phyloP scores from a whole-genome alignment of 2,329 filamentous ascomycete species.

The Trichoderma pleuroti region DNA sequence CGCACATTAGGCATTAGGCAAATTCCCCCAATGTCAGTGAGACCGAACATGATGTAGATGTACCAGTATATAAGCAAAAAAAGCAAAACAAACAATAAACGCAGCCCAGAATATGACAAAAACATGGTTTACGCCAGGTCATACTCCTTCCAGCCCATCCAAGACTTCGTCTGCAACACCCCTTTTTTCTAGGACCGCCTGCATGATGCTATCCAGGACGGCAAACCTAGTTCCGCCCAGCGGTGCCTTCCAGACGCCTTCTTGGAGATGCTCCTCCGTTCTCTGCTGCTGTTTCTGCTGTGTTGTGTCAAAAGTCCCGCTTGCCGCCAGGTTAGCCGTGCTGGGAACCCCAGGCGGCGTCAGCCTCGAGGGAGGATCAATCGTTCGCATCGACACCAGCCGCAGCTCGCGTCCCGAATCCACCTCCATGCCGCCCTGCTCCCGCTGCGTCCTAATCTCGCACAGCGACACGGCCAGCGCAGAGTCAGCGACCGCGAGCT shows the following conservation, averaged over 20 bases:
- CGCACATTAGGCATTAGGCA: constrained; percentile 7
- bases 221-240: constrained; percentile 76
- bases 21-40: neutral
- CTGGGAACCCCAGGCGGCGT: constrained; percentile 69
- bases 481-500: constrained; percentile 87
- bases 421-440: constrained; percentile 37
- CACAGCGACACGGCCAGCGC: constrained; percentile 82
- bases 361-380: constrained; percentile 70
- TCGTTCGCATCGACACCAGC: constrained; percentile 65
- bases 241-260: constrained; percentile 82
- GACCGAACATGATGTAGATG: constrained; percentile 11
- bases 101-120: neutral
- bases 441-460: constrained; percentile 35
- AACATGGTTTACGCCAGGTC: constrained; percentile 53
- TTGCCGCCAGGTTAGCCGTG: constrained; percentile 55
- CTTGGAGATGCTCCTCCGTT: constrained; percentile 53
- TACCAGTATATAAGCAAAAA: constrained; percentile 5
- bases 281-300: constrained; percentile 35
- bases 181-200: constrained; percentile 69
- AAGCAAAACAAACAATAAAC: neutral
- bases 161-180: constrained; percentile 86
- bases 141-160: constrained; percentile 72
- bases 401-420: constrained; percentile 48
- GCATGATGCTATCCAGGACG: constrained; percentile 70
- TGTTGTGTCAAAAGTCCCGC: constrained; percentile 33